Conservation (phyloP, 2,329 filamentous ascomycete species). For the Fusarium pseudograminearum region DNA sequence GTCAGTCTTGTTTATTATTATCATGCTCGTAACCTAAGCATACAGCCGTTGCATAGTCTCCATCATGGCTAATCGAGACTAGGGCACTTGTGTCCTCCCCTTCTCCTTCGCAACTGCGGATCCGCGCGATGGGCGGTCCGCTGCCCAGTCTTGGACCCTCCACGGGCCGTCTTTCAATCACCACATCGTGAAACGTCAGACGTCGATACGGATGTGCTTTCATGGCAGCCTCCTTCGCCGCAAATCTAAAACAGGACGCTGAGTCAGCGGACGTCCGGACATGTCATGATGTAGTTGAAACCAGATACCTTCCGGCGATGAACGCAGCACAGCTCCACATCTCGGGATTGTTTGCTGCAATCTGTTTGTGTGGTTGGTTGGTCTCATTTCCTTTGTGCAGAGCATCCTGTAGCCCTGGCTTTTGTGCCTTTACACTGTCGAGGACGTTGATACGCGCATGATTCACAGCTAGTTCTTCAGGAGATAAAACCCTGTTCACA, state of each 20-base stretch:
- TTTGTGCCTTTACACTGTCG: not conserved
- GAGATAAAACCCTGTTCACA: conserved; percentile 61
- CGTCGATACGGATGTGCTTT: conserved; percentile 74
- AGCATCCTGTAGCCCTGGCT: not conserved
- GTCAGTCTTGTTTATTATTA: not conserved
- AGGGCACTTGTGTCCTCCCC: conserved; percentile 67
- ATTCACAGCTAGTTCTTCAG: conserved; percentile 48
- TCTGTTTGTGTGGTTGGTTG: not conserved
- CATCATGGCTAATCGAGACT: conserved; percentile 89
- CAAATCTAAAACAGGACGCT: conserved; percentile 62
- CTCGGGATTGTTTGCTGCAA: conserved; percentile 31
- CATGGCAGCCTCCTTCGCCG: conserved; percentile 80
- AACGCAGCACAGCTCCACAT: conserved; percentile 54
- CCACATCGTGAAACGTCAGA: conserved; percentile 72
- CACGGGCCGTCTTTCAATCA: conserved; percentile 54
- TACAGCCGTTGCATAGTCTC: conserved; percentile 80
- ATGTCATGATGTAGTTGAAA: not conserved
- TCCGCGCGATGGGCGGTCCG: conserved; percentile 60
- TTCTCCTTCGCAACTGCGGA: conserved; percentile 49
- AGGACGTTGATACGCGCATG: conserved; percentile 43
- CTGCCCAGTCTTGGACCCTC: conserved; percentile 49
- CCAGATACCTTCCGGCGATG: conserved; percentile 52
- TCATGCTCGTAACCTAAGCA: conserved; percentile 64
- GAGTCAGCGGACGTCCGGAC: conserved; percentile 12
- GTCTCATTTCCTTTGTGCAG: not conserved